Conservation (phyloP, 768 basidiomycete species). For the Xerocomellus amylosporus region DNA sequence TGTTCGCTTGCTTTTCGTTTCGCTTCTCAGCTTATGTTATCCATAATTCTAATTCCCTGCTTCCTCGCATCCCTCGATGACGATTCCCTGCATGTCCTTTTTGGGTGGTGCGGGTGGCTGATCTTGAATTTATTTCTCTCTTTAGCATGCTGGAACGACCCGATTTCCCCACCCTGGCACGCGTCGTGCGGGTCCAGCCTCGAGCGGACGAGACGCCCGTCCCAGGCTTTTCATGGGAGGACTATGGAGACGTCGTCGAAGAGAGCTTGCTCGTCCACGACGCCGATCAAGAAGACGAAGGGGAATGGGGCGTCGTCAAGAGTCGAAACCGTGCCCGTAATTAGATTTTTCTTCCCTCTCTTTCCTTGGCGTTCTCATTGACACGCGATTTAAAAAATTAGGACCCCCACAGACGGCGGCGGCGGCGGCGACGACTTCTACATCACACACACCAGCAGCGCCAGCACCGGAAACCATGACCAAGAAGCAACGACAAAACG, state of each 20-base stretch:
- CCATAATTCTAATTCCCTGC: background rate
- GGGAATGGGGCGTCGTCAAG: constrained; percentile 73
- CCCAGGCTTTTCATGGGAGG: constrained; percentile 68
- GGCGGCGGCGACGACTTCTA: constrained; percentile 5
- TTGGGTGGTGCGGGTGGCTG: background rate
- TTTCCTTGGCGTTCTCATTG: background rate
- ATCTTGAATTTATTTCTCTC: background rate
- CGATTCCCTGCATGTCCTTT: background rate
- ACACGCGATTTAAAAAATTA: background rate
- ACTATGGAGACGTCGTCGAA: constrained; percentile 66
- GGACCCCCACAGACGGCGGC: constrained; percentile 14
- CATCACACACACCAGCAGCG: constrained; percentile 28
- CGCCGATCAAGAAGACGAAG: constrained; percentile 71
- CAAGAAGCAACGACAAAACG: constrained; percentile 72
- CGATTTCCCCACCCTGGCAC: constrained; percentile 52
- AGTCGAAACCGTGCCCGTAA: constrained; percentile 47
- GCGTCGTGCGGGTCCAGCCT: constrained; percentile 68
- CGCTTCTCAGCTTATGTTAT: background rate
- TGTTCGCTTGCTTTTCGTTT: background rate
- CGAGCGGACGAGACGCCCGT: constrained; percentile 56
- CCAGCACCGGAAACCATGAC: constrained; percentile 49
- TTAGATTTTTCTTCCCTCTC: constrained; percentile 9
- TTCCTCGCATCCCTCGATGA: background rate
- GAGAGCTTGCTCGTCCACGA: constrained; percentile 45
- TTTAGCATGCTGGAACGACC: constrained; percentile 62